Conservation (phyloP, 768 basidiomycete genomes). For the Suillus paluster region DNA sequence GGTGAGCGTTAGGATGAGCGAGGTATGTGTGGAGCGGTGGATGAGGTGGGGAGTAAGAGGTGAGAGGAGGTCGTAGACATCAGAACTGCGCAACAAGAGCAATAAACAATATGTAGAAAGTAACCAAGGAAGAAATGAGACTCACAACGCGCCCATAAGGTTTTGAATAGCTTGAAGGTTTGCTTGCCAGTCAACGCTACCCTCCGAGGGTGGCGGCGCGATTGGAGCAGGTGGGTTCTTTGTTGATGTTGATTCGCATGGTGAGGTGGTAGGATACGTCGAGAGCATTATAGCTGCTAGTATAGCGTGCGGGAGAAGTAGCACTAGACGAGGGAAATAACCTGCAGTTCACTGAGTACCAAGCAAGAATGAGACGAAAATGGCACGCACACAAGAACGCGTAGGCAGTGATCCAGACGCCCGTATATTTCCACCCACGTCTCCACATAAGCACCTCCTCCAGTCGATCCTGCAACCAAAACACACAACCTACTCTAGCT, state of each 20-base stretch:
- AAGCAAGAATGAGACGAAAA: background rate
- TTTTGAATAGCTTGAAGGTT: too few relatives aligned
- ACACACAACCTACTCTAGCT: conserved; percentile 73
- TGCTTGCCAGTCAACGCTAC: too few relatives aligned
- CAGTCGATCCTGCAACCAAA: conserved; percentile 88
- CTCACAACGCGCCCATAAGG: conserved; percentile 83
- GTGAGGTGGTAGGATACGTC: conserved; percentile 53
- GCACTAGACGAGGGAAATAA: conserved; percentile 72
- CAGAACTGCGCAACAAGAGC: conserved; percentile 50
- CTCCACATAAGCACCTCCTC: conserved; percentile 89
- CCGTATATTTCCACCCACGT: conserved; percentile 71
- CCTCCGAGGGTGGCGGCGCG: too few relatives aligned
- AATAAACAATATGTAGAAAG: background rate
- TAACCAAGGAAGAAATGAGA: conserved; percentile 12
- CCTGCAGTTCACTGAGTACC: conserved; percentile 46
- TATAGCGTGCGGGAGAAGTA: conserved; percentile 68
- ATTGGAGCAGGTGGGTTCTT: too few relatives aligned
- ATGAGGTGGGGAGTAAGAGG: conserved; percentile 56
- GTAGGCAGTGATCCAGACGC: conserved; percentile 76
- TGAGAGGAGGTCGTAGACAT: conserved; percentile 55
- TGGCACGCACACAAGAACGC: conserved; percentile 16
- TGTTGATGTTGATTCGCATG: conserved; percentile 11
- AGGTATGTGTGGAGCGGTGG: conserved; percentile 56
- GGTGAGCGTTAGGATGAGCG: conserved; percentile 54
- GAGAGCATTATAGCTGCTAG: conserved; percentile 70